Percentiles rank a stretch among this genome's conserved stretches.
phyloP scores from a whole-genome alignment of 2,329 filamentous ascomycete species.

The Fusarium ambrosium region DNA sequence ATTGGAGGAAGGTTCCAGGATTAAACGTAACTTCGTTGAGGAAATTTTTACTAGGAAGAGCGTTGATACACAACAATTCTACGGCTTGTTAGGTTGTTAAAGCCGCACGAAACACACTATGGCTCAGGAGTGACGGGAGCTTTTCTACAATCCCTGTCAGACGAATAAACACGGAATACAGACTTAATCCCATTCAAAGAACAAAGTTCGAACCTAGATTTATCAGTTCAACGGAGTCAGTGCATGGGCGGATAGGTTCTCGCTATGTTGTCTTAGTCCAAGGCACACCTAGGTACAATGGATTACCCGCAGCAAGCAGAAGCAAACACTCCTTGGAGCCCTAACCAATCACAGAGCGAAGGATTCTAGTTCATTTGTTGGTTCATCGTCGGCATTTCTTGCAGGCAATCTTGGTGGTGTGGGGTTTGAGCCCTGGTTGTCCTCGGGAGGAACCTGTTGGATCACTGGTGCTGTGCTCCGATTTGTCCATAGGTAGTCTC shows the following conservation, averaged over 20 bases:
- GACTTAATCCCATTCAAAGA: no score
- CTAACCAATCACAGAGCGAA: not conserved
- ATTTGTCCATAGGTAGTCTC: not conserved
- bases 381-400: not conserved
- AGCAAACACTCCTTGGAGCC: not conserved
- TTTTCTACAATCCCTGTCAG: not conserved
- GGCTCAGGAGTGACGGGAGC: not conserved
- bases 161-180: not conserved
- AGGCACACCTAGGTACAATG: not conserved
- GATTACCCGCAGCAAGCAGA: not conserved
- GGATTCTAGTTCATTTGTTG: not conserved
- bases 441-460: not conserved
- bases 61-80: not conserved
- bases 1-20: fast-evolving
- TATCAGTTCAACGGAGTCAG: no score
- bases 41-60: not conserved
- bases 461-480: not conserved
- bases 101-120: not conserved
- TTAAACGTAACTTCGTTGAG: not conserved
- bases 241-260: no score
- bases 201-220: no score
- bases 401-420: constrained; percentile 1
- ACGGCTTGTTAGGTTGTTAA: not conserved
- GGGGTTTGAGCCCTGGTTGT: not conserved
- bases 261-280: no score